Evolutionary conservation across 1,139 yeast genomes (phyloP).

Genomic region (Yamadazyma dendronema): DNA sequence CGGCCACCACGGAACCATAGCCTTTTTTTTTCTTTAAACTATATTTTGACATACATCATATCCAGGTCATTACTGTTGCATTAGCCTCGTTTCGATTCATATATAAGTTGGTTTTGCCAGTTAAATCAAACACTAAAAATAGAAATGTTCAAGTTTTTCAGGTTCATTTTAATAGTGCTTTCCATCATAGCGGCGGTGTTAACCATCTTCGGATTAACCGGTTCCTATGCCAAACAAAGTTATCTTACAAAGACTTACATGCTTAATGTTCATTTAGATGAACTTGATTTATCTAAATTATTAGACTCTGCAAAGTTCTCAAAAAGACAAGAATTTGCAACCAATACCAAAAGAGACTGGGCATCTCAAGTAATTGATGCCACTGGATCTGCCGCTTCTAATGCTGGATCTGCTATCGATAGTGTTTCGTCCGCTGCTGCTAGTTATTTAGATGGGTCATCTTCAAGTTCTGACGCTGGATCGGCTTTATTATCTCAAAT

Average conservation of each 20-base stretch:
- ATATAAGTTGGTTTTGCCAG: not conserved
- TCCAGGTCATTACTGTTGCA: not conserved
- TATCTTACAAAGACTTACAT: conserved; percentile 39
- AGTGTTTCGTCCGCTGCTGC: conserved; percentile 9
- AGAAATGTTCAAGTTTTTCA: conserved; percentile 32
- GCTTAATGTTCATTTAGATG: conserved; percentile 35
- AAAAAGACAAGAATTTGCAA: conserved; percentile 7
- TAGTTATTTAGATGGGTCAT: conserved; percentile 6
- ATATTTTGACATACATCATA: too few relatives aligned
- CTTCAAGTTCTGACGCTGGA: conserved; percentile 1
- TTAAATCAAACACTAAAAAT: not conserved
- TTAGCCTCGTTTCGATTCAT: not conserved
- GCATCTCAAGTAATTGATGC: conserved; percentile 16
- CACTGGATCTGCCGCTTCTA: conserved; percentile 13
- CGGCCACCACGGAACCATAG: too few relatives aligned
- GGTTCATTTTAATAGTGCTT: conserved; percentile 34
- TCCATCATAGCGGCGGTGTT: conserved; percentile 35
- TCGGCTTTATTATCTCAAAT: conserved; percentile 16
- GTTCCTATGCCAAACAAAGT: conserved; percentile 36
- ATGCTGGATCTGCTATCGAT: conserved; percentile 6
- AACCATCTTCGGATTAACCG: conserved; percentile 40
- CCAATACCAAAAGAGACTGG: conserved; percentile 15
- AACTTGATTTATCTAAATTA: conserved; percentile 32
- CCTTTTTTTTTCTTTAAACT: too few relatives aligned
- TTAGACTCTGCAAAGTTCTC: conserved; percentile 18